Conservation (phyloP, 345 rosid species). For the Zanthoxylum bungeanum region DNA sequence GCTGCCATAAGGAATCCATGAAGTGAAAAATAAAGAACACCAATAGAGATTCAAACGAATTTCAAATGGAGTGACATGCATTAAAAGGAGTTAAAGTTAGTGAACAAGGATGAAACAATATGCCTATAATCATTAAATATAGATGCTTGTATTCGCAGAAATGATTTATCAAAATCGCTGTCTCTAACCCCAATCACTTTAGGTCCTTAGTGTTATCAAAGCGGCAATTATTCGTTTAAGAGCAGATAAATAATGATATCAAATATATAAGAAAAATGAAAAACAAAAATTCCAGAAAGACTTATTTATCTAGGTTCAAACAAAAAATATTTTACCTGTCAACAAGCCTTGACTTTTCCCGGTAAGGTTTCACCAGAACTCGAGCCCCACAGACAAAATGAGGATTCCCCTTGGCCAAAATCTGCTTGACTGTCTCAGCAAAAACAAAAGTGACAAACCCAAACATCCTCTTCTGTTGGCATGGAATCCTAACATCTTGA, state of each 20-base stretch:
- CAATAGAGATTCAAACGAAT: not conserved
- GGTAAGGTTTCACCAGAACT: slow-evolving; percentile 93
- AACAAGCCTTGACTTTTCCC: slow-evolving; percentile 73
- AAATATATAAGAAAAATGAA: not conserved
- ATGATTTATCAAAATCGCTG: not conserved
- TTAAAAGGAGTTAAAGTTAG: slow-evolving; percentile 14
- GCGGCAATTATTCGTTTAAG: not conserved
- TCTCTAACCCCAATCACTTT: not conserved
- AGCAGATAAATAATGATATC: not conserved
- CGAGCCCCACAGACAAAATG: slow-evolving; percentile 93
- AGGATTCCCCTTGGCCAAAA: slow-evolving; percentile 86
- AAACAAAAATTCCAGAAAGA: not conserved
- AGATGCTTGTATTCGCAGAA: slow-evolving; percentile 11
- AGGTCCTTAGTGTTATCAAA: slow-evolving; percentile 1
- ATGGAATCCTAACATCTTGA: slow-evolving; percentile 94
- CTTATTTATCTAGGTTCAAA: not conserved
- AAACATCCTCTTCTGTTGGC: slow-evolving; percentile 92
- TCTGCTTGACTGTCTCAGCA: slow-evolving; percentile 63
- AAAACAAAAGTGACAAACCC: slow-evolving; percentile 85
- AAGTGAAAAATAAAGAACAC: not conserved
- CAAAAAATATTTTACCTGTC: slow-evolving; percentile 44
- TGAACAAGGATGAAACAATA: slow-evolving; percentile 14
- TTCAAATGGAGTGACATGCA: not conserved
- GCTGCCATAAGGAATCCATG: not conserved
- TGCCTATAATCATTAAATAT: slow-evolving; percentile 7